Percentiles rank a stretch among this genome's conserved stretches.
Conservation (phyloP, 164 flowering plant species). For the Aristolochia contorta region DNA sequence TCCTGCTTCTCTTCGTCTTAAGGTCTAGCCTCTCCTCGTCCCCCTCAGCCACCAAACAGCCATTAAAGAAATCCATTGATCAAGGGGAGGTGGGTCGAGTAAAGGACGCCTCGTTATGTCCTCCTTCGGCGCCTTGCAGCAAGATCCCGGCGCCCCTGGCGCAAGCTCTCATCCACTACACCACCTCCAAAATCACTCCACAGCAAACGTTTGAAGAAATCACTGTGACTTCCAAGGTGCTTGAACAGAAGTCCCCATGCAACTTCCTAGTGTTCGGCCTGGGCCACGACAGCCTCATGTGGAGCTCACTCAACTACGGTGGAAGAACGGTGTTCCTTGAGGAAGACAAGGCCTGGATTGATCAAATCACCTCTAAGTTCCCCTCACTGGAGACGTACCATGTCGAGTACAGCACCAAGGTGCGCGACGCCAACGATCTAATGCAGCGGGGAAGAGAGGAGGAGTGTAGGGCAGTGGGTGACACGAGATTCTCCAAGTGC, state of each 20-base stretch:
- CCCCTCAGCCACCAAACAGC: conserved; percentile 7
- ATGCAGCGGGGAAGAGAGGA: conserved; percentile 35
- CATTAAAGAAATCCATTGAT: conserved; percentile 5
- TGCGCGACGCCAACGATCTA: conserved; percentile 44
- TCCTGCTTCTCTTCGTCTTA: conserved; percentile 32
- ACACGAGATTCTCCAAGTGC: conserved; percentile 46
- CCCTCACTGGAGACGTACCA: conserved; percentile 59
- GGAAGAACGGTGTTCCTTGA: conserved; percentile 80
- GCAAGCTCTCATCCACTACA: conserved; percentile 46
- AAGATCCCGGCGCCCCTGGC: conserved; percentile 47
- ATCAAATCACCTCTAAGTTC: conserved; percentile 34
- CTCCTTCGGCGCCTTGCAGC: conserved; percentile 23
- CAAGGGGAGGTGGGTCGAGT: conserved; percentile 1
- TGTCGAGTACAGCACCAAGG: conserved; percentile 54
- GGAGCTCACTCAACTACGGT: conserved; percentile 66
- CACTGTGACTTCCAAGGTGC: conserved; percentile 36
- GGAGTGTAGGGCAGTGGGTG: conserved; percentile 41
- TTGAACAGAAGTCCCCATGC: conserved; percentile 63
- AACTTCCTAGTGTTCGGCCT: conserved; percentile 89
- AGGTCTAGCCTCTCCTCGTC: conserved; percentile 36
- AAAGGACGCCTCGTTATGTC: conserved; percentile 13
- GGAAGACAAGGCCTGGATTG: conserved; percentile 71
- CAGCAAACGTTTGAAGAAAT: conserved; percentile 66
- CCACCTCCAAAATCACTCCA: conserved; percentile 60
- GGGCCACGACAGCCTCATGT: conserved; percentile 85